These are phyloP conservation scores for maize (Zea mays) DNA, from an alignment of 176 grass and related monocot species.

Conservation along the genomic window Zm-B73-REFERENCE-NAM-5.0 NC_050103.1:152974501-152975000, in stretches of 20 bases:
- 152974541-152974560: too few relatives aligned
- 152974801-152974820: conserved; percentile 25
- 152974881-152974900: background rate
- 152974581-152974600: conserved; percentile 2
- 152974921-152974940: background rate
- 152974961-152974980: conserved; percentile 31
- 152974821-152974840: too few relatives aligned
- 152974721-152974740: conserved; percentile 41
- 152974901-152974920: background rate
- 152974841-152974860: background rate
- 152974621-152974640: conserved; percentile 25
- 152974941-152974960: conserved; percentile 2
- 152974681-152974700: conserved; percentile 32
- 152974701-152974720: conserved; percentile 47
- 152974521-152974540: too few relatives aligned
- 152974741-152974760: background rate
- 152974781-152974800: conserved; percentile 32
- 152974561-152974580: background rate
- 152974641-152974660: background rate
- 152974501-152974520: too few relatives aligned
- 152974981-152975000: conserved; percentile 35
- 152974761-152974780: conserved; percentile 24
- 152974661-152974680: too few relatives aligned
- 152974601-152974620: conserved; percentile 56
- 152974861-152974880: conserved; percentile 37